Base-by-base conservation (phyloP, 768 basidiomycete species). In the Rhizopogon vesiculosus region DNA sequence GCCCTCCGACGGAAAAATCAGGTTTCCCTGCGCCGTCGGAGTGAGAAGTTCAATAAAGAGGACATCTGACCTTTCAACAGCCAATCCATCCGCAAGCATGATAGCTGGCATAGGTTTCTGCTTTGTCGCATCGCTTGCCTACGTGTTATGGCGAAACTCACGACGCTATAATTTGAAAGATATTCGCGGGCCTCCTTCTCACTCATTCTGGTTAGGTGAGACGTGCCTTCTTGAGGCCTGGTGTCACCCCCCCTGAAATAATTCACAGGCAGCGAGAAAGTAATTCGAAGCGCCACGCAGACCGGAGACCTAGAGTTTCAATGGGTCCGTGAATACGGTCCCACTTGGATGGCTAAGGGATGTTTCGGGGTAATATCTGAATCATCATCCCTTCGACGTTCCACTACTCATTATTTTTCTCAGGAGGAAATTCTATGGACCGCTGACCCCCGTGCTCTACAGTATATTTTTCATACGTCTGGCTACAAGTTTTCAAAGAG, bases 281-380 rank as follows among this genome's bases (percentile, higher is more conserved):
- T 61, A 7, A 12, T 66, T 49, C 57, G 55, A 28, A 48, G 56
- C 22, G 61, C 69, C 22, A 52, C 60, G 22, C 60, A 71, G 41
- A 64, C 69, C 6, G 70, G 70, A 38, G 70, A 72, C 42, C 45
- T 66, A 6, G 67, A 68, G 19, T 67, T 67, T 51, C 31, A 53
- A 18, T 71, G 67, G 67, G 57, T 59, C 43, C 58, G 59, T 10
- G 58, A 62, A 50, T 72, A 66, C 22, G 70, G 70, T 10, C 53
- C 50, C 7, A 65, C 64, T 6, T 67, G 63, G 59, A 59, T 59
- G 40, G 55, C 43, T 3, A 57, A 49, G 43, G 55, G 53, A 41
- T 56, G 54, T 46, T 45, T 53, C 2, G 61, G 62, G 13, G 62
- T 49, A 49, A 38, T 1, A 3, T 63, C 42, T 25, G 25, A 25